Conservation (phyloP, 441 rosid species). For the Pelargonium cotyledonis region DNA sequence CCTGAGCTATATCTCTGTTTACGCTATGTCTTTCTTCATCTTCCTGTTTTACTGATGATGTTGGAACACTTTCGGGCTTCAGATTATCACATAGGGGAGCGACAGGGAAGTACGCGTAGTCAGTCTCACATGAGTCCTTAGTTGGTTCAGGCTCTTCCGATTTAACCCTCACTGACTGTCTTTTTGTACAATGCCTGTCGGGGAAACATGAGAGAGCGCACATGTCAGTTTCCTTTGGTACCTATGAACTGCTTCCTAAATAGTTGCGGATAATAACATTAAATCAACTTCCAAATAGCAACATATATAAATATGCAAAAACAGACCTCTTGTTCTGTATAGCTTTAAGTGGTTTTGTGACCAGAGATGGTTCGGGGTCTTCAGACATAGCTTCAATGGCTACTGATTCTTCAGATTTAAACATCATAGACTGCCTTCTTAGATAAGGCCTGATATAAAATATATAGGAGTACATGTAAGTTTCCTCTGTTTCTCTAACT, state of each 20-base stretch:
- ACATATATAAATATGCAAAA: neutral
- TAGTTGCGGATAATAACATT: neutral
- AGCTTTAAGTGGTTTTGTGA: neutral
- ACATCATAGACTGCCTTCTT: constrained; percentile 18
- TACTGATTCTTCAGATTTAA: constrained; percentile 13
- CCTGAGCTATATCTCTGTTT: constrained; percentile 23
- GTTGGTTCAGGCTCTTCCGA: neutral
- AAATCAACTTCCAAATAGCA: neutral
- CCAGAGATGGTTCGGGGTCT: neutral
- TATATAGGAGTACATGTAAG: neutral
- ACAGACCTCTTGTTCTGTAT: neutral
- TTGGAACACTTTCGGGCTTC: constrained; percentile 10
- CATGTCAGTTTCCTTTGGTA: neutral
- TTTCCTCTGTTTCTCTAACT: constrained; percentile 10
- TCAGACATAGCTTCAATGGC: neutral
- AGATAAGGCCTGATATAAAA: neutral
- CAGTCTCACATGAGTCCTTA: neutral
- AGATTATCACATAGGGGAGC: constrained; percentile 14
- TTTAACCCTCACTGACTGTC: neutral
- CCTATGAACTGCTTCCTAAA: neutral
- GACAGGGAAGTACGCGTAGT: constrained; percentile 19
- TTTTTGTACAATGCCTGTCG: neutral
- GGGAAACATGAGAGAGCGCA: neutral
- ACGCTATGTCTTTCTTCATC: constrained; percentile 19
- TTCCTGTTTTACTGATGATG: constrained; percentile 19